phyloP scores from a whole-genome alignment of 2,329 filamentous ascomycete species.

The Geosmithia morbida region DNA sequence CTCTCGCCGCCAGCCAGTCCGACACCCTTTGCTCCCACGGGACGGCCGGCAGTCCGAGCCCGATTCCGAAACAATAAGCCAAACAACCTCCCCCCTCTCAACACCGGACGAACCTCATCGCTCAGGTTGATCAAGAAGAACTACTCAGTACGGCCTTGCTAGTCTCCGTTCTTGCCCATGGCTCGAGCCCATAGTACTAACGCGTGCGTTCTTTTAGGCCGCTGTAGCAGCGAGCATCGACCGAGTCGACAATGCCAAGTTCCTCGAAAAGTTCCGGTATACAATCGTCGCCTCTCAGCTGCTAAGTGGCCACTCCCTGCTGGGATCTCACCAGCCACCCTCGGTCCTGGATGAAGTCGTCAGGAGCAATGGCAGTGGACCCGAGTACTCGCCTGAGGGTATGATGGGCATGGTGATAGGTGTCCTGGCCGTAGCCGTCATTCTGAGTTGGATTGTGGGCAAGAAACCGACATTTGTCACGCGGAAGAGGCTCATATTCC shows the following conservation, averaged over 20 bases:
- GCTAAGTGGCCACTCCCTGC: slow-evolving; percentile 53
- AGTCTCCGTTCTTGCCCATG: not conserved
- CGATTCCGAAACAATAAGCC: slow-evolving; percentile 36
- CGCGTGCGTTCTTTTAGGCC: slow-evolving; percentile 28
- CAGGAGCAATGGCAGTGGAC: slow-evolving; percentile 6
- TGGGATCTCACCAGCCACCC: slow-evolving; percentile 15
- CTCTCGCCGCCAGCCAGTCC: slow-evolving; percentile 33
- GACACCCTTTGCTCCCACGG: slow-evolving; percentile 39
- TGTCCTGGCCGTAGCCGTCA: slow-evolving; percentile 53
- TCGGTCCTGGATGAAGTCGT: slow-evolving; percentile 4
- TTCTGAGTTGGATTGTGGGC: slow-evolving; percentile 55
- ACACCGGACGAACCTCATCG: slow-evolving; percentile 19
- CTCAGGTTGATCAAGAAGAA: slow-evolving; percentile 31
- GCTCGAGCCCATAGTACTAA: not conserved
- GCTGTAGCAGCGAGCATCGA: slow-evolving; percentile 60
- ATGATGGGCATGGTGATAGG: slow-evolving; percentile 30
- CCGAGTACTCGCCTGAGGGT: slow-evolving; percentile 25
- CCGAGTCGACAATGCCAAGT: slow-evolving; percentile 65
- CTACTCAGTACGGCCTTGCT: slow-evolving; percentile 31
- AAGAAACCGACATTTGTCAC: slow-evolving; percentile 36
- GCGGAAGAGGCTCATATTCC: slow-evolving; percentile 36
- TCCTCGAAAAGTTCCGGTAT: slow-evolving; percentile 87
- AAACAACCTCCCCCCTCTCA: slow-evolving; percentile 24
- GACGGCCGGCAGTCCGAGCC: slow-evolving; percentile 36
- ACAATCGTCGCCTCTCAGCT: slow-evolving; percentile 85